These are phyloP conservation scores for Nitzschia putrida DNA, from an alignment of 108 stramenopile species.

Conservation along the genomic window DNA sequence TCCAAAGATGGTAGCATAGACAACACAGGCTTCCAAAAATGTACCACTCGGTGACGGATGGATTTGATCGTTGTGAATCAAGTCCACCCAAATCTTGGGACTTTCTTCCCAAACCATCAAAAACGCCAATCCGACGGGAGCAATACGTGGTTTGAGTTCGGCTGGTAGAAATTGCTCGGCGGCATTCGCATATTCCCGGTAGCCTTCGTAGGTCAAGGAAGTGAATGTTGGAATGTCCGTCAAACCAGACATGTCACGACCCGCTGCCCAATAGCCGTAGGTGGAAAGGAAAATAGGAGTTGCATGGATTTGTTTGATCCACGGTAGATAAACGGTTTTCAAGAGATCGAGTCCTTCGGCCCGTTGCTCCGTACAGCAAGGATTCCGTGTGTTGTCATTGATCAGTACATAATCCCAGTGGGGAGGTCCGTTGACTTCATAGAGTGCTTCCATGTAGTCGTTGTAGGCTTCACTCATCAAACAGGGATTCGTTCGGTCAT, in stretches of 20 bases:
- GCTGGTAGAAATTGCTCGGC: constrained; percentile 22
- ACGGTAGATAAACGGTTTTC: constrained; percentile 32
- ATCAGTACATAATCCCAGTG: constrained; percentile 47
- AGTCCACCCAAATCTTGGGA: constrained; percentile 34
- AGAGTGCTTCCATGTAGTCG: constrained; percentile 18
- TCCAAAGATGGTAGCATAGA: constrained; percentile 46
- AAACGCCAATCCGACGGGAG: constrained; percentile 54
- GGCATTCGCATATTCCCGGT: constrained; percentile 36
- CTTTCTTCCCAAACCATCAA: constrained; percentile 48
- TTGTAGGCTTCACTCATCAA: constrained; percentile 29
- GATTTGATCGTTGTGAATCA: constrained; percentile 51
- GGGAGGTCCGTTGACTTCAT: constrained; percentile 24
- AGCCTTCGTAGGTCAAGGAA: constrained; percentile 47
- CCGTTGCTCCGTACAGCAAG: constrained; percentile 27
- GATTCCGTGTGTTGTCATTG: constrained; percentile 42
- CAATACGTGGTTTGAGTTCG: constrained; percentile 40
- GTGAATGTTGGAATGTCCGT: constrained; percentile 48
- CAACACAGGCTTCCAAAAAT: constrained; percentile 39
- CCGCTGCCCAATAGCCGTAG: constrained; percentile 33
- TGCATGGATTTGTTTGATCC: constrained; percentile 31
- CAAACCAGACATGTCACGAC: constrained; percentile 46
- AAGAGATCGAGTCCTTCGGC: constrained; percentile 27
- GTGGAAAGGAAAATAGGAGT: constrained; percentile 45
- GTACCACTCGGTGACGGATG: constrained; percentile 48
- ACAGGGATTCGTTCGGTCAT: constrained; percentile 36